Conservation (phyloP, 2,329 filamentous ascomycete species). For the Graphiopsis chlorocephala region DNA sequence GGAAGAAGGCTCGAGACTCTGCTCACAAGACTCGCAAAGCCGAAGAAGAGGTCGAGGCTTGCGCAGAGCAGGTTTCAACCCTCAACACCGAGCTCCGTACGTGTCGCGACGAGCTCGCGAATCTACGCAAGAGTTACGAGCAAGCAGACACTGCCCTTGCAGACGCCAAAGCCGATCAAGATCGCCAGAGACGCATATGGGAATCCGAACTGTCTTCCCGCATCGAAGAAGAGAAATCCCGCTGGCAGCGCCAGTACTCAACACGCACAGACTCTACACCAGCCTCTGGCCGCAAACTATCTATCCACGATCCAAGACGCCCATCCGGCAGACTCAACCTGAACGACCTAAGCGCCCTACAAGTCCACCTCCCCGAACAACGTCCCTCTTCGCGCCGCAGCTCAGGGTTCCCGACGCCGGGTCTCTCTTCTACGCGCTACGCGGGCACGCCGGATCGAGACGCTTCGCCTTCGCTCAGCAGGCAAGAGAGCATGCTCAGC, state of each 20-base stretch:
- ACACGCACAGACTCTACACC: constrained; percentile 37
- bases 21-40: constrained; percentile 64
- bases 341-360: constrained; percentile 26
- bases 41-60: constrained; percentile 79
- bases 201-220: constrained; percentile 58
- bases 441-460: constrained; percentile 23
- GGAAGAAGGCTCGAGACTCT: constrained; percentile 85
- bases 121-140: constrained; percentile 63
- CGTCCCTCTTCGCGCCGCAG: constrained; percentile 35
- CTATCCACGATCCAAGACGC: constrained; percentile 33
- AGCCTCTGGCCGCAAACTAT: constrained; percentile 40
- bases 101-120: constrained; percentile 58
- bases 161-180: constrained; percentile 55
- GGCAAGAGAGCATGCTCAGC: constrained; percentile 48
- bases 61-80: constrained; percentile 61
- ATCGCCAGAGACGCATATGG: constrained; percentile 58
- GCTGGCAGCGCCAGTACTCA: constrained; percentile 50
- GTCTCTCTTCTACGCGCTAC: constrained; percentile 19
- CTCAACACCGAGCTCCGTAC: constrained; percentile 63
- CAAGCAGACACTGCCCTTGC: constrained; percentile 62
- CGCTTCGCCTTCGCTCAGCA: constrained; percentile 32
- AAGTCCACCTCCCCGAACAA: constrained; percentile 16
- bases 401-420: constrained; percentile 24
- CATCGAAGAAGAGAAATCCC: constrained; percentile 63
- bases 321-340: constrained; percentile 31